Base-by-base conservation (phyloP, 2,329 filamentous ascomycete genomes). In the Dactylonectria estremocensis region DNA sequence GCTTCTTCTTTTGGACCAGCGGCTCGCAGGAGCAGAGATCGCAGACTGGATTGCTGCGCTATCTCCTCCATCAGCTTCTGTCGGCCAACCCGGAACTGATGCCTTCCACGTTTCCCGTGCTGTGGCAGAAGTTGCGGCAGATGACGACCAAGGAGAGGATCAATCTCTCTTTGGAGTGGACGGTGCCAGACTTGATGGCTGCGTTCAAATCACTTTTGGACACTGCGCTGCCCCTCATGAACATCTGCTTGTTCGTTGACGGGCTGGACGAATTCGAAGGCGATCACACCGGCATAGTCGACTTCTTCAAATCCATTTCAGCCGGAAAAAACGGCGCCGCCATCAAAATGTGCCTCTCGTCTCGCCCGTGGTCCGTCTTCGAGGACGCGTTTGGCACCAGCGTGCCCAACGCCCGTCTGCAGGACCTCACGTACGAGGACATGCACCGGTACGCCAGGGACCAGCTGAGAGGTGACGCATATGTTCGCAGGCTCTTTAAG, bases 1-100 rank as follows among this genome's bases (percentile, higher is more conserved):
- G 77, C 0, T 86, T 82, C 72, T 86, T 84, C 68, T 85, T 86
- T 64, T 86, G 84, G 84, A 83, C 79, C 2, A 81, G 79, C 18
- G 82, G 81, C 4, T 80, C 79, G 0, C 69, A 74, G 20, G 79
- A 80, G 35, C 82, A 83, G 69, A 75, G 79, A 16, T 83, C 81
- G 0, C 77, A 80, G 48, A 77, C 76, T 1, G 82, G 81, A 0
- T 64, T 83, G 10, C 50, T 83, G 28, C 77, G 80, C 3, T 81
- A 77, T 7, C 72, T 83, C 0, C 69, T 83, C 0, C 77, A 81
- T 59, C 80, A 83, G 50, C 59, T 83, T 0, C 66, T 83, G 1
- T 72, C 71, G 0, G 61, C 63, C 3, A 69, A 77, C 14, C 74
- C 68, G 0, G 67, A 76, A 2, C 64, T 79, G 4, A 75, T 79